These are phyloP conservation scores for Scolecobasidium constrictum DNA, from an alignment of 2,329 filamentous ascomycete genomes.

Conservation along the genomic window DNA sequence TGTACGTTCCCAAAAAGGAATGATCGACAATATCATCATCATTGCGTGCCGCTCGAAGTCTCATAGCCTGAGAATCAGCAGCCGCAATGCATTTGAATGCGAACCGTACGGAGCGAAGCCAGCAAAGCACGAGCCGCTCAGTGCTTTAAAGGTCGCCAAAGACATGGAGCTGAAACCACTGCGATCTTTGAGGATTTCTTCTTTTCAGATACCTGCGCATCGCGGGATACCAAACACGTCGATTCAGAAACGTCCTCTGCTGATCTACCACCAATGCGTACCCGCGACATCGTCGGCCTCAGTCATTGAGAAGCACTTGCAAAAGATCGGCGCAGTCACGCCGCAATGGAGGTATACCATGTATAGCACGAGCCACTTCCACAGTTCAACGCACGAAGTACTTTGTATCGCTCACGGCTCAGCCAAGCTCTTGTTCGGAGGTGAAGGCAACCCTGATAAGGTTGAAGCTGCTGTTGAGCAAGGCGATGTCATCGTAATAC, in stretches of 20 bases:
- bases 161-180: background rate
- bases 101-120: no score
- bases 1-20: no score
- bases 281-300: constrained; percentile 30
- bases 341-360: constrained; percentile 62
- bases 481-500: constrained; percentile 55
- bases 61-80: no score
- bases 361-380: constrained; percentile 56
- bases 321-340: constrained; percentile 39
- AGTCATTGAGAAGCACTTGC: constrained; percentile 46
- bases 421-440: constrained; percentile 55
- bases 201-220: constrained; percentile 48
- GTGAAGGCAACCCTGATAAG: constrained; percentile 46
- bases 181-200: constrained; percentile 41
- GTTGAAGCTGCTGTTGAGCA: constrained; percentile 45
- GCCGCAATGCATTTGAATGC: no score
- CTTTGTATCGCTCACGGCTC: constrained; percentile 48
- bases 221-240: constrained; percentile 52
- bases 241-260: constrained; percentile 49
- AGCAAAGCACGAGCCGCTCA: no score
- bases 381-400: constrained; percentile 57
- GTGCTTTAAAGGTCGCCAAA: background rate
- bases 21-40: no score
- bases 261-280: constrained; percentile 56
- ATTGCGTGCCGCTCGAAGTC: no score